Base-by-base conservation (phyloP, 495 filamentous ascomycete species). In the Lasiosphaeria miniovina region DNA sequence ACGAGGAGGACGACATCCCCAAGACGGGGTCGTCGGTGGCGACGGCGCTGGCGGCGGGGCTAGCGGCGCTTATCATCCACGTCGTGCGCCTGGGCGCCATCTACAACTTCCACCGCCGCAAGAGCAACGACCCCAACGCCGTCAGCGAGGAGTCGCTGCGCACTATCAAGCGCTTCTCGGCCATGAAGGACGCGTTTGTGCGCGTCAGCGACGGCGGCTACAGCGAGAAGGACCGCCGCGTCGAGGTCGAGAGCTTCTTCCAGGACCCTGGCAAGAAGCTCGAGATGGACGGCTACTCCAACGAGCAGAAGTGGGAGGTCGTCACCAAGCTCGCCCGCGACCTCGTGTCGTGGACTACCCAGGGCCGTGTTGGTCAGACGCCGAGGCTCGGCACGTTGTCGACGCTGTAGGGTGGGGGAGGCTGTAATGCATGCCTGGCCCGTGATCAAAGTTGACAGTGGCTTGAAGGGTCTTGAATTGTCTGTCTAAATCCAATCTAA, bases 21-120 rank as follows among this genome's bases (percentile, higher is more conserved):
- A 54, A 59, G 8, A 63, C 61, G 57, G 61, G 61, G 3, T 59
- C 52, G 7, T 60, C 52, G n/a, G 57, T 63, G 7, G 61, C 61
- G 5, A 63, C 61, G 1, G 61, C 52, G 17, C 45, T 63, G 14
- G 61, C 57, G 11, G 57, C 61, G 5, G 61, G 61, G 3, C 57
- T 60, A 14, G 56, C 56, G 2, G 61, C 61, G 14, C 52, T 63
- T 4, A 52, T 63, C n/a, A 4, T 63, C 12, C 17, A 56, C 9
- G 55, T 51, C 52, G 57, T 58, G 24, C 31, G 55, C 17, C 35
- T 62, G 5, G 60, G 40, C 32, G 49, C 48, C 12, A 52, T 61
- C 15, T 50, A 50, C 15, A 50, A 31, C 48, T 50, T 12, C 14
- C 48, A 50, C 31, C 48, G 48, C 4, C 15, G 31, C 15, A 31